Conservation (phyloP, 768 basidiomycete species). For the Phlegmacium glaucopus region DNA sequence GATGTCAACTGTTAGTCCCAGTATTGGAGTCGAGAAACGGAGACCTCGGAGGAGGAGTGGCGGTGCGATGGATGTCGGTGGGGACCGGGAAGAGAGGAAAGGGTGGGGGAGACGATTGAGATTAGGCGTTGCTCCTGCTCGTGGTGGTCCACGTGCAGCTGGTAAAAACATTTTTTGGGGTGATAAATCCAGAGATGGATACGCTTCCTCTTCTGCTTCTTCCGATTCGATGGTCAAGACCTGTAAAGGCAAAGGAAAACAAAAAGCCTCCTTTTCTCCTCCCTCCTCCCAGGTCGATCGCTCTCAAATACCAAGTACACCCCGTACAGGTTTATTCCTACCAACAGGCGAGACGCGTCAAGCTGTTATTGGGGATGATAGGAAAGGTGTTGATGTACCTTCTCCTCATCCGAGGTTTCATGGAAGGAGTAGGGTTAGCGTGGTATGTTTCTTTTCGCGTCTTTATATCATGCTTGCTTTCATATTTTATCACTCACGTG, state of each 20-base stretch:
- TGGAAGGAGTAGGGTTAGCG: slow-evolving; percentile 11
- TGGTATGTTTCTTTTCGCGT: slow-evolving; percentile 24
- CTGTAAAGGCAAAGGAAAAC: slow-evolving; percentile 13
- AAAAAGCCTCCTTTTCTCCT: neutral
- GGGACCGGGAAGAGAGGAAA: slow-evolving; percentile 1
- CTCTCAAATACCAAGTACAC: slow-evolving; percentile 22
- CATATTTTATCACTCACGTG: slow-evolving; percentile 16
- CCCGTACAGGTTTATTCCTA: slow-evolving; percentile 39
- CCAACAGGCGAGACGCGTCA: slow-evolving; percentile 30
- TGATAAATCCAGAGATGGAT: slow-evolving; percentile 22
- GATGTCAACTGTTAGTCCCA: slow-evolving; percentile 67
- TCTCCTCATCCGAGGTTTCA: slow-evolving; percentile 48
- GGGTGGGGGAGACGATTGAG: slow-evolving; percentile 2
- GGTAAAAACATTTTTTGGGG: slow-evolving; percentile 53
- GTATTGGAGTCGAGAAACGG: slow-evolving; percentile 30
- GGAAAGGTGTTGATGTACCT: slow-evolving; percentile 35
- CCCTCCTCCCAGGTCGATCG: too few species aligned
- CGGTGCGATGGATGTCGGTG: slow-evolving; percentile 1
- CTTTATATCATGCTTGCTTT: slow-evolving; percentile 6
- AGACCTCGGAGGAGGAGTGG: slow-evolving; percentile 3
- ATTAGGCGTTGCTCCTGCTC: neutral
- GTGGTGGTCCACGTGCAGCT: slow-evolving; percentile 45
- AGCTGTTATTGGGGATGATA: slow-evolving; percentile 44
- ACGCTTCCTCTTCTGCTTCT: too few species aligned
- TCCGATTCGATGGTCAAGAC: neutral